Evolutionary conservation across 2,329 filamentous ascomycete species (phyloP), one percentile per base, ranked within the genome.

Genomic region (Ceratocystiopsis sp.): DNA sequence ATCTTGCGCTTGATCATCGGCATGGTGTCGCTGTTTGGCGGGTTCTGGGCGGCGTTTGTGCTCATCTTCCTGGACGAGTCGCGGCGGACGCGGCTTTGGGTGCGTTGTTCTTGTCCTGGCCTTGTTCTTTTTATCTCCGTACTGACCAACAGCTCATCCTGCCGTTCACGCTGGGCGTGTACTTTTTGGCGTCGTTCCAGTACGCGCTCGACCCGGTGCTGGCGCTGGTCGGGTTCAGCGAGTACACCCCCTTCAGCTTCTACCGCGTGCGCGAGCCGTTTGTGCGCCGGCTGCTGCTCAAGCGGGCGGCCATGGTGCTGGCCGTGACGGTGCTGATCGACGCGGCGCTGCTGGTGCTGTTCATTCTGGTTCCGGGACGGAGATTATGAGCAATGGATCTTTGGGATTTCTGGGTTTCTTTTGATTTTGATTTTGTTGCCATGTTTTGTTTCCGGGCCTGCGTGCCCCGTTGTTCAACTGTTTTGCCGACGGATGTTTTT

Each of bases 191-290:
- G 25, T 91, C 87, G 3, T 93, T 96, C 56, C 89, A 96, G 60
- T 98, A 96, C 64, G 86, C 85, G 50, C 75, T 98, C 42, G 91
- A 98, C 55, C 89, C 93, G 0, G 67, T 94, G 49, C 76, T 96
- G 59, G 91, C 86, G 5, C 70, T 96, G 17, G 60, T 83, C n/a
- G 87, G 89, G 34, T 80, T 79, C 59, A 95, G 87, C 65, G 93
- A 98, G 65, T 95, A 96, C 64, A 95, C 89, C 0, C 86, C 93
- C 41, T 87, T 95, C 69, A 83, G 79, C 60, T 95, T 93, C 66
- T 81, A 83, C 19, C 74, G 76, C 36, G 84, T 96, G 49, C 77
- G 83, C 44, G 91, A 98, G 61, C 84, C 86, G 0, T 98, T 91
- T 57, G 82, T 98, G 44, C 80, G 84, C 50, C 83, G 78, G 55